These are phyloP conservation scores for Otatea glauca DNA, from an alignment of 176 grass and related monocot species.

Conservation along the genomic window DNA sequence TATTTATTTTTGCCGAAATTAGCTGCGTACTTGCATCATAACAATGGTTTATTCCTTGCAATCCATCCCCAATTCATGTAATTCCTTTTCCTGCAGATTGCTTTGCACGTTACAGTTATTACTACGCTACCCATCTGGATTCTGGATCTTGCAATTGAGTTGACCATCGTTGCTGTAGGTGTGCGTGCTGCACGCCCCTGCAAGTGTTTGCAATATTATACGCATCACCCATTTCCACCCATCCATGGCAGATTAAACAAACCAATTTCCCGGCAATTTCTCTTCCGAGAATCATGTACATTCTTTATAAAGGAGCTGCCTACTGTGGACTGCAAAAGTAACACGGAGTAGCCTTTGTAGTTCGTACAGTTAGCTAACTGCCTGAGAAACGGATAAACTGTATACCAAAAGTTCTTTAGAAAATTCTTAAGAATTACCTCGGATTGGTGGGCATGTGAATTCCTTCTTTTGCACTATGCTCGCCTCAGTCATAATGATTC, in stretches of 20 bases:
- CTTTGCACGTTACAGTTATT: no score
- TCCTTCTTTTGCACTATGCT: constrained; percentile 29
- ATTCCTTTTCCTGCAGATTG: no score
- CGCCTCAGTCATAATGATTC: constrained; percentile 1
- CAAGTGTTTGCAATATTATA: not conserved
- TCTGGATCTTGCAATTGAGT: constrained; percentile 32
- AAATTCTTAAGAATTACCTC: not conserved
- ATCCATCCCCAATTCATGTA: constrained; percentile 16
- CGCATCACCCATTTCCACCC: constrained; percentile 13
- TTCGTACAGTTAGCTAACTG: constrained; percentile 39
- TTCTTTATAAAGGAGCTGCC: constrained; percentile 26
- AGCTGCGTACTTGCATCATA: not conserved
- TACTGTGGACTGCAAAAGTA: constrained; percentile 29
- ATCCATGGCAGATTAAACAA: constrained; percentile 40
- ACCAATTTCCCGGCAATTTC: constrained; percentile 21
- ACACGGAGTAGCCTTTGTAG: constrained; percentile 11
- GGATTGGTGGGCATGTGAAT: not conserved
- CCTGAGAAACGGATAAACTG: constrained; percentile 38
- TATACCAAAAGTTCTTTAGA: constrained; percentile 17
- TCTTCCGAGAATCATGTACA: constrained; percentile 34
- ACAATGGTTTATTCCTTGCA: constrained; percentile 1
- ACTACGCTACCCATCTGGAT: no score
- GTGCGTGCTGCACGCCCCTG: constrained; percentile 40
- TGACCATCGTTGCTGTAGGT: constrained; percentile 39
- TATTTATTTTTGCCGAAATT: constrained; percentile 23